A percentile compares a stretch with the other conserved stretches of the same genome.
Evolutionary conservation across 2,329 filamentous ascomycete species (phyloP).

Genomic region (Xylaria sp.): DNA sequence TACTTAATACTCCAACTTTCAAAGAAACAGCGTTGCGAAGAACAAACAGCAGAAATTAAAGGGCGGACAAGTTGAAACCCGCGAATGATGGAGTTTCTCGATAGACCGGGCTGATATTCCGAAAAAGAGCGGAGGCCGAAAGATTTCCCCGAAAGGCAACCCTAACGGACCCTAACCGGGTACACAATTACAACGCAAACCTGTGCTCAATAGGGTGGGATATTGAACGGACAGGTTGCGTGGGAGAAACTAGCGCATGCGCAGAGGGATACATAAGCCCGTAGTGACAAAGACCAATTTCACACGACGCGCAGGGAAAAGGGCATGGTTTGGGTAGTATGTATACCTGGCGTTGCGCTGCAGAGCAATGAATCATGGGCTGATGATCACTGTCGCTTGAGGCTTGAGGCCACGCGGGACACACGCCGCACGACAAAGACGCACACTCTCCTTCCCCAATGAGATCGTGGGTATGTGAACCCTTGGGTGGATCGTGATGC

Average conservation of each 20-base stretch:
- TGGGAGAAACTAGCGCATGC: constrained; percentile 9
- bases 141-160: constrained; percentile 27
- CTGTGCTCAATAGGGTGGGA: constrained; percentile 17
- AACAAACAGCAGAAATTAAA: not conserved
- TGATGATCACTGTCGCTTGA: constrained; percentile 34
- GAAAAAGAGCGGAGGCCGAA: constrained; percentile 23
- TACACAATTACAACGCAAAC: constrained; percentile 3
- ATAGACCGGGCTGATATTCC: constrained; percentile 10
- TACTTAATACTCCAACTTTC: not conserved
- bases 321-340: not conserved
- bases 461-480: constrained; percentile 31
- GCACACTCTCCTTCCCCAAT: constrained; percentile 34
- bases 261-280: not conserved
- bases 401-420: constrained; percentile 32
- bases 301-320: not conserved
- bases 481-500: constrained; percentile 38
- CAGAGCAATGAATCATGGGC: constrained; percentile 25
- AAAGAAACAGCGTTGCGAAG: not conserved
- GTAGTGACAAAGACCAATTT: constrained; percentile 11
- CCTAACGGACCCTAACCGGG: constrained; percentile 2
- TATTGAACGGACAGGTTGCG: constrained; percentile 2
- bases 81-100: constrained; percentile 10
- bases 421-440: constrained; percentile 14
- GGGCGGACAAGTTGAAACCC: not conserved
- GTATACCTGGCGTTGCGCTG: constrained; percentile 2